Evolutionary conservation across 2,329 filamentous ascomycete genomes (phyloP).

Genomic region (Hymenoscyphus scutula): DNA sequence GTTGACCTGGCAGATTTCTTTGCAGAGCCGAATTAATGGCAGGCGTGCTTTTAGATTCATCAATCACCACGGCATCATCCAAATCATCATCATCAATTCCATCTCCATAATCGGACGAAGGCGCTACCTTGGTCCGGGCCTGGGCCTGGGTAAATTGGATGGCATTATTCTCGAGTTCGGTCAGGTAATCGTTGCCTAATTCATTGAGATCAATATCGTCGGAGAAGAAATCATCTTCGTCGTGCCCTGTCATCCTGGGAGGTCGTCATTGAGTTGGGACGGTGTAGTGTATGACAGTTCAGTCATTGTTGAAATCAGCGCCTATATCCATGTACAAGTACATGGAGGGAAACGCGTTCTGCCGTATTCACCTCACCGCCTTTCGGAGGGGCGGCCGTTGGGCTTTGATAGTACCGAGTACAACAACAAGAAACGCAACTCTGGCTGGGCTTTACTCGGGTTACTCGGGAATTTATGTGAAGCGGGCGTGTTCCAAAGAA

Average conservation of each 20-base stretch:
- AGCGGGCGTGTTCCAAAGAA: neutral
- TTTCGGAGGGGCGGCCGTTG: neutral
- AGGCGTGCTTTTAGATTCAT: conserved; percentile 32
- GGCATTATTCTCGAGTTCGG: conserved; percentile 63
- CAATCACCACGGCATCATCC: conserved; percentile 54
- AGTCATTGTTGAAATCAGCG: neutral
- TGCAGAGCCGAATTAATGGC: conserved; percentile 18
- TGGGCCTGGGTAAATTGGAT: conserved; percentile 52
- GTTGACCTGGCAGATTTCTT: conserved; percentile 20
- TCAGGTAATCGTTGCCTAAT: conserved; percentile 54
- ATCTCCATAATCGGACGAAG: conserved; percentile 40
- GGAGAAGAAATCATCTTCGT: conserved; percentile 56
- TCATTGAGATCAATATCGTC: conserved; percentile 60
- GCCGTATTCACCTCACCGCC: neutral
- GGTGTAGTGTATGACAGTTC: too few relatives aligned
- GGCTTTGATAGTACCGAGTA: neutral
- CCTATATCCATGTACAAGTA: too few relatives aligned
- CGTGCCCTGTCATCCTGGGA: conserved; percentile 39
- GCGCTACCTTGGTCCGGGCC: conserved; percentile 19
- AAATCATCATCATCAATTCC: conserved; percentile 41
- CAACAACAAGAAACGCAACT: neutral
- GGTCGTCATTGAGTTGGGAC: conserved; percentile 32
- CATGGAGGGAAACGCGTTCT: neutral
- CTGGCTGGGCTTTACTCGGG: neutral
- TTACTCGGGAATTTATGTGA: neutral